Conservation (phyloP, 257 asterid species). For the Nicotiana knightiana region DNA sequence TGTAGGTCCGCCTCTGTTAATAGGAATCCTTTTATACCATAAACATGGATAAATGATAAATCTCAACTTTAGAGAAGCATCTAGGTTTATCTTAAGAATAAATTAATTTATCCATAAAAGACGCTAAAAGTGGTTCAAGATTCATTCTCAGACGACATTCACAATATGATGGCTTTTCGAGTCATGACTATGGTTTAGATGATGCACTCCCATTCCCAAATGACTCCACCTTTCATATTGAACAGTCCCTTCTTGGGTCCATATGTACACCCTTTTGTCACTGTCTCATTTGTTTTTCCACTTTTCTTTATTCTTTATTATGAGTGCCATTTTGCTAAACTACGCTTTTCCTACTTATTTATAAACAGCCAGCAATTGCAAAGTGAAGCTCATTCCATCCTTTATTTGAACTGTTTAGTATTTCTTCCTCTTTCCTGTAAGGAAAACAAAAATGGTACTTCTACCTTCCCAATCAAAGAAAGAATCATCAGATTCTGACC, state of each 20-base stretch:
- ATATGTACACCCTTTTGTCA: background rate
- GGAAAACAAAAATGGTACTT: constrained; percentile 5
- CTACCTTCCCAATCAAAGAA: constrained; percentile 8
- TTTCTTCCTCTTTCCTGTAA: background rate
- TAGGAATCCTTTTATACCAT: background rate
- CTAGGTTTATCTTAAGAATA: background rate
- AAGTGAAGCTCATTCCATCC: background rate
- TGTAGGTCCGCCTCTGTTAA: no score
- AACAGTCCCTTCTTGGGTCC: background rate
- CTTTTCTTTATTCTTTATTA: background rate
- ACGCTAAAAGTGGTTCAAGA: background rate
- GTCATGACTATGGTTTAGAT: background rate
- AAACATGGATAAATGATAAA: background rate
- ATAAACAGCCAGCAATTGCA: background rate
- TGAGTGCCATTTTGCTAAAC: background rate
- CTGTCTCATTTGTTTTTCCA: background rate
- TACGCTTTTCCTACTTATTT: background rate
- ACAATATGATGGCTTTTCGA: background rate
- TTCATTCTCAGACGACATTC: background rate
- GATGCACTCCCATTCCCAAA: background rate
- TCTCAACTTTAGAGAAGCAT: background rate
- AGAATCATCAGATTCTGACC: constrained; percentile 12
- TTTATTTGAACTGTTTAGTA: background rate
- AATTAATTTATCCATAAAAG: background rate
- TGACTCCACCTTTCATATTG: constrained; percentile 2